Evolutionary conservation across 768 basidiomycete genomes (phyloP).

Genomic region (Suillus hirtellus): DNA sequence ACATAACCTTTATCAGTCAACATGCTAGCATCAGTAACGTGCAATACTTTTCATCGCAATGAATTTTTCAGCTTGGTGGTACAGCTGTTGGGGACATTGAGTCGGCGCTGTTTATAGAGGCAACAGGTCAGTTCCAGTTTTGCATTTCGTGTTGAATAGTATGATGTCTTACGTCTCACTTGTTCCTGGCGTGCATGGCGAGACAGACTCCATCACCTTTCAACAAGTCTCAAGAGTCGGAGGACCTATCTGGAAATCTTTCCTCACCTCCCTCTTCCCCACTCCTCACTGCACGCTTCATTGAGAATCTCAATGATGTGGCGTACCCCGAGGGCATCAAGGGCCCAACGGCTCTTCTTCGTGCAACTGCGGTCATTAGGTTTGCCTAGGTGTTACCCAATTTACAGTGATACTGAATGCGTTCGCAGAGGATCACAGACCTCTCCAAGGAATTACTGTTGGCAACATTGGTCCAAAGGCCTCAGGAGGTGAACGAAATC

Average conservation of each 20-base stretch:
- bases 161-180: constrained; percentile 95
- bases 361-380: constrained; percentile 68
- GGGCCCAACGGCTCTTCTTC: constrained; percentile 85
- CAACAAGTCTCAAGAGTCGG: too few species aligned
- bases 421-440: constrained; percentile 53
- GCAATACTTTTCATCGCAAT: constrained; percentile 1
- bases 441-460: constrained; percentile 59
- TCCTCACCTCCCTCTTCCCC: constrained; percentile 46
- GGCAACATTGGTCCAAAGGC: constrained; percentile 62
- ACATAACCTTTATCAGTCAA: too few species aligned
- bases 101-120: constrained; percentile 96
- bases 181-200: constrained; percentile 96
- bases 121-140: constrained; percentile 94
- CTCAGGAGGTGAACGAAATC: constrained; percentile 30
- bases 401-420: constrained; percentile 7
- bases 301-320: constrained; percentile 77
- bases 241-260: too few species aligned
- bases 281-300: constrained; percentile 79
- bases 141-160: constrained; percentile 85
- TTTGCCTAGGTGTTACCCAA: constrained; percentile 24
- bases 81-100: constrained; percentile 96
- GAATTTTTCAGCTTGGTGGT: constrained; percentile 74
- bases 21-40: not conserved
- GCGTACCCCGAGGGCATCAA: constrained; percentile 81
- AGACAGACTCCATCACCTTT: too few species aligned